Base-by-base conservation (phyloP, 768 basidiomycete genomes). In the Macrolepiota fuliginosa region DNA sequence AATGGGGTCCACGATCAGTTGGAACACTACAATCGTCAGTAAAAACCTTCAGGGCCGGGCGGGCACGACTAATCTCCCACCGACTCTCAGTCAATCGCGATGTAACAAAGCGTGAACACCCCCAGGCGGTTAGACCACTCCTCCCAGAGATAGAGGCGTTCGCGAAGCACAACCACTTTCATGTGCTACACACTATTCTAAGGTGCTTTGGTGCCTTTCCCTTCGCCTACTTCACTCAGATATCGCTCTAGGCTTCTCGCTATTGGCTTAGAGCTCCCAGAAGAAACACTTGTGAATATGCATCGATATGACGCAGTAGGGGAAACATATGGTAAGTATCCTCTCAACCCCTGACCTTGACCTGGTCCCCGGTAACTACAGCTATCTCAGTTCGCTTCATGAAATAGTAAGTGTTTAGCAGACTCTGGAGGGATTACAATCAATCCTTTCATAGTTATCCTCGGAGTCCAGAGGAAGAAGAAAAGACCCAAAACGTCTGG, bases 1-100 rank as follows among this genome's bases (percentile, higher is more conserved):
- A 79, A 79, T 11, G 88, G 87, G 5, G 82, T 89, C 25, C 78
- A 71, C 17, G 88, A 90, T 66, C 85, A 88, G 64, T 65, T 88
- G 17, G 87, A 89, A 66, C 76, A 82, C 54, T 89, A 89, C 65
- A 86, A 83, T 64, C 77, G 88, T 89, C 61, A 60, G 81, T 64
- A 1, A 11, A 49, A 36, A 25, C 10, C 47, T 24, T 15, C 22
- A 63, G 19, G 17, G 11, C 27, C 13, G 39, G 6, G 42, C 15
- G 12, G n/a, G 1, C 36, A 1, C 2, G 10, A 25, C 15, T 27
- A n/a, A 13, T 22, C 10, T 19, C 39, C 29, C n/a, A 45, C 7
- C 42, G 17, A 47, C 56, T 2, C 25, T 5, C n/a, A n/a, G 86
- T 86, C 58, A 79, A 86, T 62, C 76, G 79, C 36, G 77, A 83